Conservation (phyloP, 2,329 filamentous ascomycete genomes). For the Plectosphaerella cucumerina region DNA sequence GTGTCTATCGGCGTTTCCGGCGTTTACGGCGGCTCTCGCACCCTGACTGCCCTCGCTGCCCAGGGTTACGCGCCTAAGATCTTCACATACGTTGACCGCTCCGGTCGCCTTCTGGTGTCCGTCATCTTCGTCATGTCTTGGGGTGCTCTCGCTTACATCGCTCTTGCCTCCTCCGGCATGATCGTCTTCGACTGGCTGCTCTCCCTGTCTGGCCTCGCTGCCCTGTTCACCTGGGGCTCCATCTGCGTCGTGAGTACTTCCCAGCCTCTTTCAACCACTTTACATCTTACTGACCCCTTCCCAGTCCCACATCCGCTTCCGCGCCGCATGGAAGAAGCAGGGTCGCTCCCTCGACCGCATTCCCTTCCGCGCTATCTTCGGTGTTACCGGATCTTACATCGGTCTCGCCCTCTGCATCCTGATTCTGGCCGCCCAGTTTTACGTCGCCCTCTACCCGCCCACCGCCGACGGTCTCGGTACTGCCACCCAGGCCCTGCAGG, state of each 20-base stretch:
- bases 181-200: conserved; percentile 61
- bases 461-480: conserved; percentile 17
- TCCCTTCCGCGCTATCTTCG: conserved; percentile 56
- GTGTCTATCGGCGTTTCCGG: conserved; percentile 51
- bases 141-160: conserved; percentile 44
- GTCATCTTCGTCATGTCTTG: conserved; percentile 40
- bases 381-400: conserved; percentile 58
- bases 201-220: conserved; percentile 57
- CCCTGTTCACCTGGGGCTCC: conserved; percentile 62
- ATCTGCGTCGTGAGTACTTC: conserved; percentile 45
- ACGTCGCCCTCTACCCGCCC: conserved; percentile 39
- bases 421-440: conserved; percentile 49
- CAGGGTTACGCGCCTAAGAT: conserved; percentile 51
- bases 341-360: conserved; percentile 61
- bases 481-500: conserved; percentile 17
- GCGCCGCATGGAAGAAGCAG: conserved; percentile 52
- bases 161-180: conserved; percentile 38
- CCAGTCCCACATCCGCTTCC: conserved; percentile 59
- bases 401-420: conserved; percentile 53
- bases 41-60: conserved; percentile 50
- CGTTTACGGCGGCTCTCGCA: conserved; percentile 52
- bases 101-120: conserved; percentile 45
- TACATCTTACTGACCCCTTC: neutral
- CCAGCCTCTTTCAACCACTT: neutral
- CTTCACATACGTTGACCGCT: conserved; percentile 49